Evolutionary conservation across 2,329 filamentous ascomycete species (phyloP), one percentile per base, ranked within the genome.

Genomic region (Orbilia quercus): DNA sequence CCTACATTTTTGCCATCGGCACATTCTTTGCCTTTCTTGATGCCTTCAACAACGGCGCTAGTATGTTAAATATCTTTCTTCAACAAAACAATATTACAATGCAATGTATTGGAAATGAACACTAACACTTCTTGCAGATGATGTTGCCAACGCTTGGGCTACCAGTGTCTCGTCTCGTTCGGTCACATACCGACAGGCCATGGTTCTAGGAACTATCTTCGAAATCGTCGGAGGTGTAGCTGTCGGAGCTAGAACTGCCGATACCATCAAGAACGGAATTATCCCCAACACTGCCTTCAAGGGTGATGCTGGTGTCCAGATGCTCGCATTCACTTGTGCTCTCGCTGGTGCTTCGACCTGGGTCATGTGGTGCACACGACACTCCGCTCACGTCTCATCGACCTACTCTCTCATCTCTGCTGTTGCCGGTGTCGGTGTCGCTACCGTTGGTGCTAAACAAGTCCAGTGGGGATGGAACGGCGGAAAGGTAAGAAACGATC

Each of bases 81-180:
- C 7, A 12, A 23, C 18, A 20, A 36, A 48, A n/a, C n/a, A n/a
- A n/a, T n/a, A n/a, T n/a, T 45, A 50, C 7, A 12, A 54, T 57
- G 34, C 54, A 31, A 31, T 4, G 9, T 31, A 44, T 36, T 34
- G 9, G 4, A 36, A 11, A 44, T 44, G 14, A 7, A 45, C n/a
- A 47, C 44, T 66, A 55, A 50, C n/a, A 12, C 4, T 20, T 11
- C 16, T 64, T 23, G 7, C 42, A 62, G 70, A 89, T 88, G 91
- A 73, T 73, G 69, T 94, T 66, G 90, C 91, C 79, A 94, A 94
- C 82, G 83, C 90, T 55, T 93, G 90, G 89, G 90, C 90, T 6
- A 93, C 91, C 77, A 89, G 87, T 78, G 90, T 93, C 70, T 92
- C 90, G 18, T 92, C 90, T n/a, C 83, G 90, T 60, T 92, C 90